Evolutionary conservation across 2,329 filamentous ascomycete genomes (phyloP), one percentile per base, ranked within the genome.

Genomic region (Fusarium sororula): DNA sequence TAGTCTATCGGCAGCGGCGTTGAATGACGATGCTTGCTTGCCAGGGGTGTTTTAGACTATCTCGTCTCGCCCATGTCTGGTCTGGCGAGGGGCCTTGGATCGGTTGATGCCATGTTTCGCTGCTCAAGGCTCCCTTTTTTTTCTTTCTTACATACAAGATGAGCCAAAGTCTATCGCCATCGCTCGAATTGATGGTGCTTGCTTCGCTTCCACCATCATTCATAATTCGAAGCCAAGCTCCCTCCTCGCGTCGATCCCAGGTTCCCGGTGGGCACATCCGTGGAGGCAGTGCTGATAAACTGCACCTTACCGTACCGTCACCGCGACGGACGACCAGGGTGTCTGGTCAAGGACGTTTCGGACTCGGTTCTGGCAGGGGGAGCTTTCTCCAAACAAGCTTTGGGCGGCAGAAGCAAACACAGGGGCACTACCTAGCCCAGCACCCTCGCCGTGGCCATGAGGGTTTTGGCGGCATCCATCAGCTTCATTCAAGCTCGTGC

Each of bases 301-400:
- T 69, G 66, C 65, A 69, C 55, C 63, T 39, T 45, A 55, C 56
- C 32, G 66, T 48, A 68, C 72, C 62, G 70, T 75, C 76, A 66
- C 70, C 70, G 66, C 68, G 76, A 72, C 71, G 70, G 74, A 65
- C 57, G 72, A 65, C 76, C 66, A 61, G 75, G 76, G 75, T 67
- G 57, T 64, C 56, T 68, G 70, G 59, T 50, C 66, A 72, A 72
- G 65, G 66, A 70, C 68, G 76, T 78, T 77, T 78, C 73, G 71
- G 76, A 50, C 55, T 56, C 62, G 53, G 47, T 60, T 51, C 56
- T 70, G 62, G 72, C 68, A 78, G 73, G 75, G 74, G 51, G 66
- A 72, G 61, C 65, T 67, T 66, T 68, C 65, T 74, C 72, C 68
- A 78, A 78, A 78, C 76, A 78, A 78, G 76, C 77, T 78, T 78